phyloP scores from a whole-genome alignment of 2,329 filamentous ascomycete genomes.

The Botrytis deweyae region DNA sequence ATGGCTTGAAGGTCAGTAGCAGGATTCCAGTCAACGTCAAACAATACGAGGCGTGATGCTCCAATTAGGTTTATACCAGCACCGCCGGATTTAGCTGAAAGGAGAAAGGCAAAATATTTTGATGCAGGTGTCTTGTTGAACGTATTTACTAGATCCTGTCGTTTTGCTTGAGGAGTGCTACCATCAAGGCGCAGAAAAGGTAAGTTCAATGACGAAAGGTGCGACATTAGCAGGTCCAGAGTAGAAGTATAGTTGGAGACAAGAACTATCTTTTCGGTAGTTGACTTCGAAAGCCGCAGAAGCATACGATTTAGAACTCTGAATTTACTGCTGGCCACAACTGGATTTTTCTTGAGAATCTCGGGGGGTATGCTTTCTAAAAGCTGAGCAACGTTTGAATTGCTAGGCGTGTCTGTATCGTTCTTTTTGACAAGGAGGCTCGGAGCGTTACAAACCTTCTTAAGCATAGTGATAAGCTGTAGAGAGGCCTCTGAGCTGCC shows the following conservation, averaged over 20 bases:
- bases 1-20: constrained; percentile 72
- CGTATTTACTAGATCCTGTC: constrained; percentile 66
- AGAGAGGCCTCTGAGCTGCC: constrained; percentile 62
- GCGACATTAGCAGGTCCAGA: constrained; percentile 62
- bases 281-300: constrained; percentile 57
- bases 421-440: constrained; percentile 54
- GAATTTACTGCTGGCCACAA: constrained; percentile 63
- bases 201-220: constrained; percentile 60
- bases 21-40: constrained; percentile 76
- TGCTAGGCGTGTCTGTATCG: constrained; percentile 39
- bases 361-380: constrained; percentile 55
- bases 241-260: constrained; percentile 78
- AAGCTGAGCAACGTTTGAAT: constrained; percentile 43
- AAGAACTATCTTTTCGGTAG: constrained; percentile 68
- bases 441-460: constrained; percentile 73
- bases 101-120: constrained; percentile 65
- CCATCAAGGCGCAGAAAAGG: constrained; percentile 69
- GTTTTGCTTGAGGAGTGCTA: constrained; percentile 60
- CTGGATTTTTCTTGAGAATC: constrained; percentile 52
- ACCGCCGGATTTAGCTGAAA: constrained; percentile 71
- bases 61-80: constrained; percentile 70
- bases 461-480: constrained; percentile 69
- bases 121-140: constrained; percentile 62
- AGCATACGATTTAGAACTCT: constrained; percentile 66
- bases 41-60: constrained; percentile 67